Percentiles rank a stretch among this genome's conserved stretches.
These are phyloP conservation scores for Paecilomyces dactylethromorphus DNA, from an alignment of 2,329 filamentous ascomycete species.

Conservation along the genomic window DNA sequence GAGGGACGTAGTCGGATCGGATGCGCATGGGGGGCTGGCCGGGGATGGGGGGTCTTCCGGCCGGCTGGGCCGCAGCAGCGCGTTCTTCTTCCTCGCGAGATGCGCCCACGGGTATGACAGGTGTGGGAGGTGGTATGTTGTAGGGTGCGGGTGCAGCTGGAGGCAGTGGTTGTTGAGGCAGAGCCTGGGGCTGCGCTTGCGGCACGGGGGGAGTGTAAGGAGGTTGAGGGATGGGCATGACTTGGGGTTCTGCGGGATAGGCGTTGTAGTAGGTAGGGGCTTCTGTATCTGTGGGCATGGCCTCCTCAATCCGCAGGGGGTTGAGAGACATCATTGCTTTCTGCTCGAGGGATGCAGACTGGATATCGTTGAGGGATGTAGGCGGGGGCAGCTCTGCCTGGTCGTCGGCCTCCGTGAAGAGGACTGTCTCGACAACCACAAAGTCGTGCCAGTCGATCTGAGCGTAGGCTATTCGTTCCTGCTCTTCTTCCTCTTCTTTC, in stretches of 20 bases:
- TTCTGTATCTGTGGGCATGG: slow-evolving; percentile 73
- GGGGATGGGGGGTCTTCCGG: slow-evolving; percentile 45
- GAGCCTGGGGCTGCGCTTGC: slow-evolving; percentile 14
- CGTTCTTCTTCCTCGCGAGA: slow-evolving; percentile 57
- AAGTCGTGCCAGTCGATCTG: slow-evolving; percentile 99
- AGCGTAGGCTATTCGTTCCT: slow-evolving; percentile 69
- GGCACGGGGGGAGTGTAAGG: slow-evolving; percentile 15
- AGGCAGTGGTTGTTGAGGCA: slow-evolving; percentile 20
- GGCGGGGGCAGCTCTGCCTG: slow-evolving; percentile 79
- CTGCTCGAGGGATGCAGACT: slow-evolving; percentile 90
- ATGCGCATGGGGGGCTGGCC: slow-evolving; percentile 68
- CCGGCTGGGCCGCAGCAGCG: slow-evolving; percentile 69
- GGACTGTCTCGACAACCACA: slow-evolving; percentile 87
- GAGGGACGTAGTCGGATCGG: slow-evolving; percentile 84
- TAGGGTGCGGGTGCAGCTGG: slow-evolving; percentile 20
- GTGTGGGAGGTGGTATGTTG: slow-evolving; percentile 13
- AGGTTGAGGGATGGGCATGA: slow-evolving; percentile 25
- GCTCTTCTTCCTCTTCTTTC: slow-evolving; percentile 80
- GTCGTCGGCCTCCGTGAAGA: slow-evolving; percentile 86
- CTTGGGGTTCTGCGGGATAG: slow-evolving; percentile 35
- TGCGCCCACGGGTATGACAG: slow-evolving; percentile 21
- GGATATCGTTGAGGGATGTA: slow-evolving; percentile 81
- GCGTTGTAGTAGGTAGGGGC: slow-evolving; percentile 47
- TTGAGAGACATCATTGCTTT: slow-evolving; percentile 85
- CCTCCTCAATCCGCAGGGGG: slow-evolving; percentile 84